These are phyloP conservation scores for Cladosporium austrohemisphaericum DNA, from an alignment of 2,329 filamentous ascomycete genomes.

Conservation along the genomic window DNA sequence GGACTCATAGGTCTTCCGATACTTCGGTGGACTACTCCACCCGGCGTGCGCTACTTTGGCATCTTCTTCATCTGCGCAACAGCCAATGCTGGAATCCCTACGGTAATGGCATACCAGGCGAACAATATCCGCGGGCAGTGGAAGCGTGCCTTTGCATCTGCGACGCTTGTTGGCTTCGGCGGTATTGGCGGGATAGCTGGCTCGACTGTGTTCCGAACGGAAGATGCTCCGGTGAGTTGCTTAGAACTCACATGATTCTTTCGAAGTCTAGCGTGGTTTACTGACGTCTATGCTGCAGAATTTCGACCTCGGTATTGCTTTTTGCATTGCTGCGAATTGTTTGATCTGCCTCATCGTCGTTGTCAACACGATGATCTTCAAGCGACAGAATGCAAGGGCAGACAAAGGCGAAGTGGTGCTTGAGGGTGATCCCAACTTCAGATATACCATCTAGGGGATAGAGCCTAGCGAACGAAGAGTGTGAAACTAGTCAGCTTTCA, in stretches of 20 bases:
- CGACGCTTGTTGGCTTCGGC: constrained; percentile 69
- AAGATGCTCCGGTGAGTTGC: constrained; percentile 28
- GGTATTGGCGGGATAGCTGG: constrained; percentile 74
- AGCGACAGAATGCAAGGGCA: constrained; percentile 35
- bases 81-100: constrained; percentile 71
- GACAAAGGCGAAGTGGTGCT: constrained; percentile 42
- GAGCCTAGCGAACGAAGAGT: no score
- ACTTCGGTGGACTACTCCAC: constrained; percentile 23
- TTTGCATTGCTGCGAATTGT: constrained; percentile 19
- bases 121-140: constrained; percentile 85
- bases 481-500: no score
- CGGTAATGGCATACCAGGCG: constrained; percentile 71
- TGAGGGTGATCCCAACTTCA: constrained; percentile 29
- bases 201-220: constrained; percentile 63
- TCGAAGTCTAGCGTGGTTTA: constrained; percentile 31
- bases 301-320: constrained; percentile 33
- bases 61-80: constrained; percentile 71
- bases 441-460: no score
- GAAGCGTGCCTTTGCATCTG: constrained; percentile 76
- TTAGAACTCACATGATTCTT: constrained; percentile 17
- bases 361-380: constrained; percentile 32
- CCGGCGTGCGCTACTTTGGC: constrained; percentile 57
- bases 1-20: constrained; percentile 25
- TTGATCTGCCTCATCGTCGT: constrained; percentile 36
- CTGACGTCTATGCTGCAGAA: constrained; percentile 36